Conservation (phyloP, 805 yeast genomes). For the Ogataea glucozyma region DNA sequence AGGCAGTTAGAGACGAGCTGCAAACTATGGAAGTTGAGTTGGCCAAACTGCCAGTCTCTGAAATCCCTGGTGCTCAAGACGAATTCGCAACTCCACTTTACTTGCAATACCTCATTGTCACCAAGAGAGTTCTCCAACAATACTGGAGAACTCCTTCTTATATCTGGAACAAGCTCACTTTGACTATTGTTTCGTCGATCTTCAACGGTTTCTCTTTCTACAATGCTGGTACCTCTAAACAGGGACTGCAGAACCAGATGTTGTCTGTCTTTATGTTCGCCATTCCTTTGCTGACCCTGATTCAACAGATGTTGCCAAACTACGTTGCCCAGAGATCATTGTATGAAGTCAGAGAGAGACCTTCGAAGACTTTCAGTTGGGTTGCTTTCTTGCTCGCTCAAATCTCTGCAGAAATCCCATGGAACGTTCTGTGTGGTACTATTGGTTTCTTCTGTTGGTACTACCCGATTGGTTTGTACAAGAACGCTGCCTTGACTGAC, state of each 20-base stretch:
- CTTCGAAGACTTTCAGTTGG: constrained; percentile 73
- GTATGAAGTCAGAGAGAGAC: constrained; percentile 73
- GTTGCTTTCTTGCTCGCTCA: constrained; percentile 60
- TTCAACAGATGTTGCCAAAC: constrained; percentile 64
- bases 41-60: constrained; percentile 37
- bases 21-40: constrained; percentile 63
- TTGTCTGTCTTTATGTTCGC: constrained; percentile 70
- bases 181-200: constrained; percentile 54
- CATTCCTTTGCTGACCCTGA: constrained; percentile 53
- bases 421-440: constrained; percentile 62
- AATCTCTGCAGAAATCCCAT: constrained; percentile 65
- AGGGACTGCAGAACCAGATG: constrained; percentile 82
- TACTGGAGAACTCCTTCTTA: constrained; percentile 66
- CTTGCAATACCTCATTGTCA: constrained; percentile 46
- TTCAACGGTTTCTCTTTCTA: constrained; percentile 72
- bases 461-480: constrained; percentile 69
- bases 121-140: constrained; percentile 56
- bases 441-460: constrained; percentile 64
- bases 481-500: constrained; percentile 54
- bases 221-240: constrained; percentile 60
- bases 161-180: constrained; percentile 55
- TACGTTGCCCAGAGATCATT: constrained; percentile 62
- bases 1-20: constrained; percentile 59
- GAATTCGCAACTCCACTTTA: constrained; percentile 46
- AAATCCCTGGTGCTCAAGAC: constrained; percentile 33